phyloP scores from a whole-genome alignment of 164 flowering plant species.

The Tinospora cordifolia region DNA sequence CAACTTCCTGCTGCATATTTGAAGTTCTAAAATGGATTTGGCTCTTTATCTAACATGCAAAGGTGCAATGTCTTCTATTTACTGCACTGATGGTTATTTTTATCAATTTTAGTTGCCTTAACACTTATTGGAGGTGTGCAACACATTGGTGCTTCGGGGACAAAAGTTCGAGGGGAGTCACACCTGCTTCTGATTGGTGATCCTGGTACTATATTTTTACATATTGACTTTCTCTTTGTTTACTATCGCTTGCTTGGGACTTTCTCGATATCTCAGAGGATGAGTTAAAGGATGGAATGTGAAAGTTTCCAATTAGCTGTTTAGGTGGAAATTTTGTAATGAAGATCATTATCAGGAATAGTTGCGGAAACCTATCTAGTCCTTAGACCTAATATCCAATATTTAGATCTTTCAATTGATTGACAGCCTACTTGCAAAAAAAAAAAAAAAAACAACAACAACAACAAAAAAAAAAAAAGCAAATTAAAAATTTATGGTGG shows the following conservation, averaged over 20 bases:
- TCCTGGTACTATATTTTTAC: conserved; percentile 50
- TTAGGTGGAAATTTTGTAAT: neutral
- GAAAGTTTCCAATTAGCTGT: neutral
- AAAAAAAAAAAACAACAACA: too few species aligned
- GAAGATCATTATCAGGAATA: neutral
- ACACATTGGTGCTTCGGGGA: conserved; percentile 94
- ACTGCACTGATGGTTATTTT: conserved; percentile 7
- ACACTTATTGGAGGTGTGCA: conserved; percentile 97
- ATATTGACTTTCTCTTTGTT: neutral
- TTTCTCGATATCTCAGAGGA: neutral
- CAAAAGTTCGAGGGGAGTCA: conserved; percentile 94
- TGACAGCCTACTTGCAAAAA: neutral
- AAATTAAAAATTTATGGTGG: too few species aligned
- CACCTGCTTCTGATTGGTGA: conserved; percentile 97
- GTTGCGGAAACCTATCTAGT: neutral
- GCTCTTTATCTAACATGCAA: neutral
- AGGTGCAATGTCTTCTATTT: neutral
- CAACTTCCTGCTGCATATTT: conserved; percentile 1
- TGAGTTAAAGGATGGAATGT: neutral
- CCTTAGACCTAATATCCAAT: neutral
- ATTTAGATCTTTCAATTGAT: neutral
- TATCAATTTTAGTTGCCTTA: conserved; percentile 49
- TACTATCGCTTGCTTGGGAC: neutral
- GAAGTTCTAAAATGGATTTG: neutral
- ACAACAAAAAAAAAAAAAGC: neutral